Conservation (phyloP, 75 land plant species). For the Cunninghamia lanceolata region DNA sequence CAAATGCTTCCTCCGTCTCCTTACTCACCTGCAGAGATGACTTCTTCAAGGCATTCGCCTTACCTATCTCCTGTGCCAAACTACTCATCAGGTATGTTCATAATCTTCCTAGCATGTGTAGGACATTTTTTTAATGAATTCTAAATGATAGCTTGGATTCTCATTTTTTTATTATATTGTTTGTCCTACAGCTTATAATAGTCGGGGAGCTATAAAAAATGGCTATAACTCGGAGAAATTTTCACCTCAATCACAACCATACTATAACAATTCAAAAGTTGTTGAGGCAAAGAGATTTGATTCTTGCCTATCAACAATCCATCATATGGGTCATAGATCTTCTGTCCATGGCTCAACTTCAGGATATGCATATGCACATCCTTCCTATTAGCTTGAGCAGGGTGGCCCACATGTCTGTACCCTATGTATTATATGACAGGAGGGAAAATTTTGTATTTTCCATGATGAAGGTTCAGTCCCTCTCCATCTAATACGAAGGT, state of each 20-base stretch:
- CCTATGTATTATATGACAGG: background rate
- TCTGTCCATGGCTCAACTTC: background rate
- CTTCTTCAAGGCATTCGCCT: background rate
- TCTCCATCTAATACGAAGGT: background rate
- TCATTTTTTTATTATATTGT: constrained; percentile 5
- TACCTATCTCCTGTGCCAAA: background rate
- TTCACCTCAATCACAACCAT: constrained; percentile 11
- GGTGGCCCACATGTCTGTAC: background rate
- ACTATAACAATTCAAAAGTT: background rate
- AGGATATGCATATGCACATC: constrained; percentile 9
- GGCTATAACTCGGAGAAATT: constrained; percentile 9
- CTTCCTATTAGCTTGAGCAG: constrained; percentile 9
- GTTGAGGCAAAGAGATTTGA: constrained; percentile 5
- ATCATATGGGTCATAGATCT: background rate
- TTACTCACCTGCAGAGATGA: background rate
- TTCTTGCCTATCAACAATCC: constrained; percentile 4
- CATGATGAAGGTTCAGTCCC: too few species aligned
- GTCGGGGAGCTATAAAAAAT: constrained; percentile 11
- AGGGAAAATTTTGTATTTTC: background rate
- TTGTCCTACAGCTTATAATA: constrained; percentile 10
- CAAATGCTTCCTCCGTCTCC: constrained; percentile 9
- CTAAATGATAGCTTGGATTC: background rate
- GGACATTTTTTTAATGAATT: background rate
- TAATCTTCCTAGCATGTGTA: background rate
- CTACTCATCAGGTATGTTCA: constrained; percentile 6